Evolutionary conservation across 192 early-diverging fungal species (phyloP).

Genomic region (Podila clonocystis): DNA sequence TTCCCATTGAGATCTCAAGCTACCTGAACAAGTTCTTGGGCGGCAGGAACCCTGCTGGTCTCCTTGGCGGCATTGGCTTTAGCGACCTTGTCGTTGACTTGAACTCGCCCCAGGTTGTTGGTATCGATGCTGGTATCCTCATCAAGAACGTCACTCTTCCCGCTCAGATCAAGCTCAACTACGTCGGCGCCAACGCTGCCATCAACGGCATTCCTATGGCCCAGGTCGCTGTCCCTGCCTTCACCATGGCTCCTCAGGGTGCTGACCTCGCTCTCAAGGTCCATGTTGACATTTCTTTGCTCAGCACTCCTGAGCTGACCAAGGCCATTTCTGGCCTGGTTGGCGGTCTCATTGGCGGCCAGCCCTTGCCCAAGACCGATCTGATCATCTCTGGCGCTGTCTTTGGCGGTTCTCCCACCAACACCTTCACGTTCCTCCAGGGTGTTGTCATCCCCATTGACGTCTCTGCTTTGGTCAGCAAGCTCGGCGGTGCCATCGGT

Average conservation of each 20-base stretch:
- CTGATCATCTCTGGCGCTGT: slow-evolving; percentile 25
- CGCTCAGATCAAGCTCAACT: slow-evolving; percentile 43
- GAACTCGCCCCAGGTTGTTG: slow-evolving; percentile 43
- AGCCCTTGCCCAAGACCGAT: slow-evolving; percentile 15
- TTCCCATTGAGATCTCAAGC: slow-evolving; percentile 12
- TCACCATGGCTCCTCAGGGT: slow-evolving; percentile 18
- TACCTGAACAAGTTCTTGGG: slow-evolving; percentile 15
- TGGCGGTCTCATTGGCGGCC: slow-evolving; percentile 9
- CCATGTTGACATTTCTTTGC: slow-evolving; percentile 16
- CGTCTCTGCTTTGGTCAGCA: slow-evolving; percentile 28
- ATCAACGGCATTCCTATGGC: slow-evolving; percentile 22
- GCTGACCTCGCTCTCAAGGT: slow-evolving; percentile 19
- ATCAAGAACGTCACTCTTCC: slow-evolving; percentile 42
- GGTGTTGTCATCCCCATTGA: slow-evolving; percentile 31
- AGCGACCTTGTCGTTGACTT: slow-evolving; percentile 20
- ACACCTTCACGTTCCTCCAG: slow-evolving; percentile 40
- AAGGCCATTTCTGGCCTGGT: slow-evolving; percentile 22
- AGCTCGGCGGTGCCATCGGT: slow-evolving; percentile 6
- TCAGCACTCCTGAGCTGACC: slow-evolving; percentile 16
- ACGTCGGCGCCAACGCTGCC: slow-evolving; percentile 32
- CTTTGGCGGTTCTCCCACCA: slow-evolving; percentile 30
- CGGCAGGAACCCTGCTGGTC: background rate
- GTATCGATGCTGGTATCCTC: slow-evolving; percentile 21
- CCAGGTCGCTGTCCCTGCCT: slow-evolving; percentile 19
- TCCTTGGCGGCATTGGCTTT: slow-evolving; percentile 21